Evolutionary conservation across 805 yeast genomes (phyloP).

Genomic region (Sugiyamaella marilandica): DNA sequence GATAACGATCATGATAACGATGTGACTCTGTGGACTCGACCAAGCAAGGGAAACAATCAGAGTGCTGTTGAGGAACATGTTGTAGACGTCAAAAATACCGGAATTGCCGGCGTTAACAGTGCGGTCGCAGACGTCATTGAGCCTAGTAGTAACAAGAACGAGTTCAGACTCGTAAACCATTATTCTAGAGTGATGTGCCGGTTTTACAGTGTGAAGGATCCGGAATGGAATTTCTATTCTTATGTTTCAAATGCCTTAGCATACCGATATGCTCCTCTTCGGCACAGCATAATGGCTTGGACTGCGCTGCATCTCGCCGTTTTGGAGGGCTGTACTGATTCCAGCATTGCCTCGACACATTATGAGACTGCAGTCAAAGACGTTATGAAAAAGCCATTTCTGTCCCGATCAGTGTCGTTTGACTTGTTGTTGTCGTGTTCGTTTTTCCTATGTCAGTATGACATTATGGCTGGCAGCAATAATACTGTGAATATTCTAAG

Average conservation of each 20-base stretch:
- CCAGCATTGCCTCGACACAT: not conserved
- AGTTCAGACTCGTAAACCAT: not conserved
- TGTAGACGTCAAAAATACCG: too few species aligned
- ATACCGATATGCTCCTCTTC: not conserved
- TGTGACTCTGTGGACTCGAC: too few species aligned
- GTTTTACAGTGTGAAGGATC: not conserved
- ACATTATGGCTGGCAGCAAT: not conserved
- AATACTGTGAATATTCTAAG: not conserved
- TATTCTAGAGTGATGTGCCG: not conserved
- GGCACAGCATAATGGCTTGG: not conserved
- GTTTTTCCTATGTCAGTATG: not conserved
- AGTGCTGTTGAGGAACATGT: too few species aligned
- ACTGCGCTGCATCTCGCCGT: not conserved
- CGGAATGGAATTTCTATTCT: not conserved
- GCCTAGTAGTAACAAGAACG: not conserved
- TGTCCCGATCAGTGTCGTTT: not conserved
- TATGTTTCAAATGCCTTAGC: not conserved
- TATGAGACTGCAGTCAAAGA: not conserved
- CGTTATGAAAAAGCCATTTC: not conserved
- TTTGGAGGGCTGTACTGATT: not conserved
- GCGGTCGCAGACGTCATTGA: not conserved
- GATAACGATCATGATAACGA: too few species aligned
- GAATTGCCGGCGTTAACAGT: too few species aligned
- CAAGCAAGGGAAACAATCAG: too few species aligned
- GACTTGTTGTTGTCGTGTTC: not conserved